These are phyloP conservation scores for Massariosphaeria phaeospora DNA, from an alignment of 495 filamentous ascomycete species.

Conservation along the genomic window DNA sequence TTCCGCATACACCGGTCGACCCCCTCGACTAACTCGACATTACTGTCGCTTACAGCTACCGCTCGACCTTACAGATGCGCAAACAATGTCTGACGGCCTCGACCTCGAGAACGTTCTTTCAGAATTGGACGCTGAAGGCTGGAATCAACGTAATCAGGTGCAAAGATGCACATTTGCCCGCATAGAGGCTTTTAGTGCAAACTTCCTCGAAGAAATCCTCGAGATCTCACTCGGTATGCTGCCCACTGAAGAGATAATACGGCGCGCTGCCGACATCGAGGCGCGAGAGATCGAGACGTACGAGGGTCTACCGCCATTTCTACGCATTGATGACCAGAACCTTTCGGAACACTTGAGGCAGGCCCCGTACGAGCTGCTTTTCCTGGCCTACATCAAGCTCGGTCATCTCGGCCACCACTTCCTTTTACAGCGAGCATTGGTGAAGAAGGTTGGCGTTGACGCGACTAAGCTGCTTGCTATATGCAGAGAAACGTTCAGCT, in stretches of 20 bases:
- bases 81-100: conserved; percentile 47
- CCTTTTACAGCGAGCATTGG: conserved; percentile 53
- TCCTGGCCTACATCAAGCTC: conserved; percentile 44
- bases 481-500: conserved; percentile 49
- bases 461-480: conserved; percentile 50
- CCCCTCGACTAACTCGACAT: conserved; percentile 51
- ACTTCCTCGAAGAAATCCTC: conserved; percentile 55
- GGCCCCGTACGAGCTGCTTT: conserved; percentile 25
- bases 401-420: conserved; percentile 56
- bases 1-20: conserved; percentile 54
- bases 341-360: conserved; percentile 15
- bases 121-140: conserved; percentile 50
- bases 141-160: conserved; percentile 46
- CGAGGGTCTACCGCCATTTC: conserved; percentile 17
- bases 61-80: conserved; percentile 53
- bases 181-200: conserved; percentile 47
- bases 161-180: conserved; percentile 46
- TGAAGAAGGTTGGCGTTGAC: conserved; percentile 49
- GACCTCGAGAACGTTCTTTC: conserved; percentile 43
- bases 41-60: conserved; percentile 54
- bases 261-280: conserved; percentile 45
- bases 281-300: conserved; percentile 4
- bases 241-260: conserved; percentile 45
- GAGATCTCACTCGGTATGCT: conserved; percentile 53
- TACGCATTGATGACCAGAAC: conserved; percentile 14